Evolutionary conservation across 768 basidiomycete genomes (phyloP), one percentile per base, ranked within the genome.

Genomic region (Rubroboletus satanas): DNA sequence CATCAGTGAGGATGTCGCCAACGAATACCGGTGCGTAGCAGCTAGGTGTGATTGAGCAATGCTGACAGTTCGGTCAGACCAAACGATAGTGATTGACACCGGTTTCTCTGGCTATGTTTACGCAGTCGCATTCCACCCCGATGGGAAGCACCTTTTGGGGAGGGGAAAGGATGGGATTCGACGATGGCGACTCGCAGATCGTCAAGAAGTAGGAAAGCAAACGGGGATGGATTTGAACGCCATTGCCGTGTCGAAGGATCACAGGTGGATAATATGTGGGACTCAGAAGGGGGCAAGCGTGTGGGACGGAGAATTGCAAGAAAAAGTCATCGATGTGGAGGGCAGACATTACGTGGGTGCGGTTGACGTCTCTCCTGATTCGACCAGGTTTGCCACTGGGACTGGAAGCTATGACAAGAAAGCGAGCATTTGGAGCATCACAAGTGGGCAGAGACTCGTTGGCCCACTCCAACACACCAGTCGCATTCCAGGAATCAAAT

Each of bases 301-400:
- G 8, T 43, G 42, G 42, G 42, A 43, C 2, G 15, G 2, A 9
- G 15, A 43, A 2, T 9, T 44, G 9, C 15, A 10, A 10, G 15
- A 44, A 2, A 44, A 28, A 10, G 14, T 28, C 5, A 0, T 28
- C 1, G 14, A 28, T 0, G 43, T 44, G 7, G 26, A 28, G 23
- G 15, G 1, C 15, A 17, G 0, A 9, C 9, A 17, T 4, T 0
- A 7, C 6, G 26, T 28, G 15, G 2, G 5, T 0, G 7, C 42
- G 1, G 42, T 43, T 2, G 23, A 43, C 0, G 26, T 43, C 15
- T 43, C 42, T 4, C 23, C 23, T 2, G 42, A 43, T 5, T 28
- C 42, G 5, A 15, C 26, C 1, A 26, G 15, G 42, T 43, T 43
- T 5, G 21, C 23, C 3, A 44, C 43, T 21, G 21, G n/a, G 10